These are phyloP conservation scores for Rutstroemia sp. DNA, from an alignment of 2,329 filamentous ascomycete genomes.

Conservation along the genomic window DNA sequence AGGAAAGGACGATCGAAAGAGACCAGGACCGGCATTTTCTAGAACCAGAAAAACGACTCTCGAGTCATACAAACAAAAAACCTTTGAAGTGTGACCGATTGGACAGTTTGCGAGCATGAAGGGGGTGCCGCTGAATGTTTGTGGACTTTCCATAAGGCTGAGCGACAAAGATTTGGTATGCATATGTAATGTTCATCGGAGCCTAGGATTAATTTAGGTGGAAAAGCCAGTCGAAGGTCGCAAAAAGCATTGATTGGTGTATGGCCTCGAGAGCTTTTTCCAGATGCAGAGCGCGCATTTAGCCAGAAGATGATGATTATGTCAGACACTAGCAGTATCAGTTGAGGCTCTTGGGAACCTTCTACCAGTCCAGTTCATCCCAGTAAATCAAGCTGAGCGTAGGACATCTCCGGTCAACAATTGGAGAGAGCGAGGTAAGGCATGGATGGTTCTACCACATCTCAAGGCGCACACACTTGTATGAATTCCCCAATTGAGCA, in stretches of 20 bases:
- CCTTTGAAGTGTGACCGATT: not conserved
- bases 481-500: too few relatives aligned
- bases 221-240: not conserved
- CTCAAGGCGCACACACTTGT: too few relatives aligned
- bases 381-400: not conserved
- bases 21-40: not conserved
- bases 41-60: not conserved
- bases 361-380: not conserved
- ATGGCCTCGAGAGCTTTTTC: too few relatives aligned
- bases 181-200: not conserved
- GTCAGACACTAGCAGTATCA: not conserved
- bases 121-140: not conserved
- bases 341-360: conserved; percentile 1
- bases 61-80: not conserved
- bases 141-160: not conserved
- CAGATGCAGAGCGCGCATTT: not conserved
- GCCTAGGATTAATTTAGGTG: not conserved
- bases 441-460: too few relatives aligned
- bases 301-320: not conserved
- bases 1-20: not conserved
- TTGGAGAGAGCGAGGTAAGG: too few relatives aligned
- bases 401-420: not conserved
- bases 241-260: not conserved
- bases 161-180: not conserved
- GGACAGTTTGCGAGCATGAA: conserved; percentile 1